phyloP scores from a whole-genome alignment of 2,329 filamentous ascomycete genomes.

The Leptoxyphium fumago region DNA sequence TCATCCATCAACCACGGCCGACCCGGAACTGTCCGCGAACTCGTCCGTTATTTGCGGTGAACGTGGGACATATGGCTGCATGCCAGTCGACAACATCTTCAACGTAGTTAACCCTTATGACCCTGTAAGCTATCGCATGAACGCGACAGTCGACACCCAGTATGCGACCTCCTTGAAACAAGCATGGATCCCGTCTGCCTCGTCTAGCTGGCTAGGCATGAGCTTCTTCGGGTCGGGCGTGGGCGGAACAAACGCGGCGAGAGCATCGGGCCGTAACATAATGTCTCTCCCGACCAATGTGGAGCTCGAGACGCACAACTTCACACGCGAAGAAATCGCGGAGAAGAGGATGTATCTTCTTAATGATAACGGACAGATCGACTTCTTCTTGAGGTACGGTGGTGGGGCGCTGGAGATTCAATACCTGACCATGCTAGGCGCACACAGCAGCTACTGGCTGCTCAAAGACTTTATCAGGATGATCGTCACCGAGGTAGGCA shows the following conservation, averaged over 20 bases:
- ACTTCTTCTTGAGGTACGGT: conserved; percentile 72
- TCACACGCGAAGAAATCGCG: conserved; percentile 78
- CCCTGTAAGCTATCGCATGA: conserved; percentile 82
- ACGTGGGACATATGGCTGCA: conserved; percentile 67
- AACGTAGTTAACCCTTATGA: conserved; percentile 70
- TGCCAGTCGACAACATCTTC: conserved; percentile 92
- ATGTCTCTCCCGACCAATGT: conserved; percentile 38
- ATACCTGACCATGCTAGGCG: conserved; percentile 92
- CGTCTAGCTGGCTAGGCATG: conserved; percentile 21
- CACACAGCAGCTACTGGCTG: conserved; percentile 89
- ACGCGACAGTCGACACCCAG: conserved; percentile 69
- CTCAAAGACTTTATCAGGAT: conserved; percentile 79
- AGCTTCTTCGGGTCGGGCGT: conserved; percentile 21
- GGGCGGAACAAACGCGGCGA: conserved; percentile 14
- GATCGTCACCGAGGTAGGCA: conserved; percentile 74
- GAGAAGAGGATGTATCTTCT: conserved; percentile 77
- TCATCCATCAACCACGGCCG: conserved; percentile 58
- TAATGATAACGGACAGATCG: conserved; percentile 94
- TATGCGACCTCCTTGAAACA: conserved; percentile 65
- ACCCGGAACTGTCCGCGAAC: conserved; percentile 40
- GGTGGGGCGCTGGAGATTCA: conserved; percentile 85
- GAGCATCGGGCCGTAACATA: conserved; percentile 20
- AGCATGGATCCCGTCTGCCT: conserved; percentile 63
- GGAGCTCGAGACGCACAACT: conserved; percentile 94
- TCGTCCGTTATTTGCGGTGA: conserved; percentile 54